phyloP scores from a whole-genome alignment of 139 green algal genomes.

The Chlorella vulgaris region DNA sequence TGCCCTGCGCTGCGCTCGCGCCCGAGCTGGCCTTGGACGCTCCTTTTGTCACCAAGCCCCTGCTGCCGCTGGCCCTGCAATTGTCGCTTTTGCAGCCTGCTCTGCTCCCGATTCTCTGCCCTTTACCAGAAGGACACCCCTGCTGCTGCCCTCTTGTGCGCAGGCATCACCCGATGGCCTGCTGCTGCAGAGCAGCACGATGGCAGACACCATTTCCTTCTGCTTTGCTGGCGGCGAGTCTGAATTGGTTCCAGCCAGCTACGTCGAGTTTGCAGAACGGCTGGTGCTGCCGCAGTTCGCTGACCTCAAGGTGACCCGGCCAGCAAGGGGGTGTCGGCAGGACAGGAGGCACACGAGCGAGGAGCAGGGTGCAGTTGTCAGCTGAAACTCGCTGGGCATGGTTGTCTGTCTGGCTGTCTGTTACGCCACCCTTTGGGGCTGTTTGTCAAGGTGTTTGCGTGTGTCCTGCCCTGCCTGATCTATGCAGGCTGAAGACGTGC shows the following conservation, averaged over 20 bases:
- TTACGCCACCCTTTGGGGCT: not conserved
- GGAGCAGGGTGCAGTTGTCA: not conserved
- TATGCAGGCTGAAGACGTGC: slow-evolving; percentile 31
- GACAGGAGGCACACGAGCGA: no score
- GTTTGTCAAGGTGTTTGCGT: not conserved
- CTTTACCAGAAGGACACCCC: not conserved
- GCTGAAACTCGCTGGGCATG: no score
- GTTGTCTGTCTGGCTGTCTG: no score
- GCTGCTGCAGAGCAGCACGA: slow-evolving; percentile 77
- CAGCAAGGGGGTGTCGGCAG: no score
- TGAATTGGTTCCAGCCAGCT: slow-evolving; percentile 51
- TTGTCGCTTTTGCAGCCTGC: no score
- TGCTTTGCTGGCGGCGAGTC: slow-evolving; percentile 58
- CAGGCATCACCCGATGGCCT: slow-evolving; percentile 71
- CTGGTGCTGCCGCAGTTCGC: slow-evolving; percentile 62
- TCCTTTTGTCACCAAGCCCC: no score
- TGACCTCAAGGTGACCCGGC: slow-evolving; percentile 28
- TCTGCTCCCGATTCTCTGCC: no score
- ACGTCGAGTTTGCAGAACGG: slow-evolving; percentile 87
- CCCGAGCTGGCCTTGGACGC: no score
- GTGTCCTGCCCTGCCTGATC: not conserved
- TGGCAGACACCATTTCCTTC: slow-evolving; percentile 67
- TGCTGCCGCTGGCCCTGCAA: no score
- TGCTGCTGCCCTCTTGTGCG: not conserved
- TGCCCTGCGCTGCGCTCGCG: no score